phyloP scores from a whole-genome alignment of 2,329 filamentous ascomycete genomes.

The Phialophora verrucosa region DNA sequence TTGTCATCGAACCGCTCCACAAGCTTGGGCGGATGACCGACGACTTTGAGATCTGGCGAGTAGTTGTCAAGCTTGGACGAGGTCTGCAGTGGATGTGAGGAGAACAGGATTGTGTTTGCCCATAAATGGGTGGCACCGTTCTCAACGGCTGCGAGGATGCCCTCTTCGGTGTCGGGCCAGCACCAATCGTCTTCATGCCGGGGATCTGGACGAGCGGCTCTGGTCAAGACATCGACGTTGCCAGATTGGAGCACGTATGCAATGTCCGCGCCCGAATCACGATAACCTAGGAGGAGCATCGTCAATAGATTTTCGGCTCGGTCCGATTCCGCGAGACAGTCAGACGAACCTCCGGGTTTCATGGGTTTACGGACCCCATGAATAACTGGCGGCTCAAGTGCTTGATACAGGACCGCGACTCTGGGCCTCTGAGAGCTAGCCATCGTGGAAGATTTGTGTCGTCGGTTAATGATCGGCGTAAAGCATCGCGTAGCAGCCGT shows the following conservation, averaged over 20 bases:
- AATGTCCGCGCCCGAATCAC: constrained; percentile 54
- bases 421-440: background rate
- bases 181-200: constrained; percentile 47
- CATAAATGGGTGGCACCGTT: constrained; percentile 55
- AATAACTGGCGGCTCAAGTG: constrained; percentile 54
- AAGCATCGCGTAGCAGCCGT: background rate
- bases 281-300: constrained; percentile 1
- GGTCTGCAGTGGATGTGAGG: constrained; percentile 55
- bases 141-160: constrained; percentile 50
- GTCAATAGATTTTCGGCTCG: background rate
- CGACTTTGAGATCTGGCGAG: constrained; percentile 45
- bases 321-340: constrained; percentile 34
- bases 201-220: constrained; percentile 42
- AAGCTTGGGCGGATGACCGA: constrained; percentile 55
- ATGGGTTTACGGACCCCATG: constrained; percentile 56
- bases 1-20: constrained; percentile 61
- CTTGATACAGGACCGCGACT: constrained; percentile 57
- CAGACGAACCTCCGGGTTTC: constrained; percentile 58
- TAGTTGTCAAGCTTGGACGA: constrained; percentile 45
- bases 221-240: constrained; percentile 46
- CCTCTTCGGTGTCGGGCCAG: constrained; percentile 53
- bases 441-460: background rate
- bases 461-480: background rate
- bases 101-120: constrained; percentile 60
- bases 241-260: constrained; percentile 48